phyloP scores from a whole-genome alignment of 164 flowering plant species.

The Kalanchoe fedtschenkoi region DNA sequence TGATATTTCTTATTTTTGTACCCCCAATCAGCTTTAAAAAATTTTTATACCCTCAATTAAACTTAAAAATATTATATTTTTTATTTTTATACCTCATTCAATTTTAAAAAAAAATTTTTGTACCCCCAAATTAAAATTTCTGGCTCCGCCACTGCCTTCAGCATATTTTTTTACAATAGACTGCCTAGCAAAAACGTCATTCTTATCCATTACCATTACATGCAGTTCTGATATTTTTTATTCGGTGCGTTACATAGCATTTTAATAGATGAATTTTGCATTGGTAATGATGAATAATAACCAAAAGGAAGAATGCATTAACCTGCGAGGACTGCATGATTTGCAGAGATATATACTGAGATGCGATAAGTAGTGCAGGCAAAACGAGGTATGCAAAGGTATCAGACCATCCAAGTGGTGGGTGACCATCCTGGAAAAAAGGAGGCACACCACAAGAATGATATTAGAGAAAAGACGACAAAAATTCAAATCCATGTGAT shows the following conservation, averaged over 20 bases:
- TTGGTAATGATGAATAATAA: neutral
- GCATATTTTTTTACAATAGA: neutral
- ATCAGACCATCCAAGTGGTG: conserved; percentile 96
- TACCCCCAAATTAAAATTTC: too few species aligned
- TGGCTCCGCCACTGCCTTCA: too few species aligned
- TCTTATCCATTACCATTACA: too few species aligned
- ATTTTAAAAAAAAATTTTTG: too few species aligned
- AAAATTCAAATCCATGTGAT: neutral
- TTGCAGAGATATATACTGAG: conserved; percentile 80
- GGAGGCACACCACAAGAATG: neutral
- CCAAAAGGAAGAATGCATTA: conserved; percentile 3
- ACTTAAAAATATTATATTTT: too few species aligned
- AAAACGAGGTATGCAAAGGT: conserved; percentile 86
- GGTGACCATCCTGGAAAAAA: conserved; percentile 81
- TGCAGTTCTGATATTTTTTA: too few species aligned
- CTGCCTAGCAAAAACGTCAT: too few species aligned
- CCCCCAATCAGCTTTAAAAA: too few species aligned
- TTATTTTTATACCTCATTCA: too few species aligned
- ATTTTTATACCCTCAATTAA: too few species aligned
- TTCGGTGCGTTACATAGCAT: neutral
- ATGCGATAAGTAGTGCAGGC: conserved; percentile 59
- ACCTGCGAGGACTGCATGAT: conserved; percentile 93
- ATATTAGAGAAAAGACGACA: neutral
- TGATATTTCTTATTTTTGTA: too few species aligned
- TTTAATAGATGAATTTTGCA: neutral